Percentiles rank a stretch among this genome's conserved stretches.
These are phyloP conservation scores for Paramecium biaurelia DNA, from an alignment of 73 alveolate species.

Conservation along the genomic window DNA sequence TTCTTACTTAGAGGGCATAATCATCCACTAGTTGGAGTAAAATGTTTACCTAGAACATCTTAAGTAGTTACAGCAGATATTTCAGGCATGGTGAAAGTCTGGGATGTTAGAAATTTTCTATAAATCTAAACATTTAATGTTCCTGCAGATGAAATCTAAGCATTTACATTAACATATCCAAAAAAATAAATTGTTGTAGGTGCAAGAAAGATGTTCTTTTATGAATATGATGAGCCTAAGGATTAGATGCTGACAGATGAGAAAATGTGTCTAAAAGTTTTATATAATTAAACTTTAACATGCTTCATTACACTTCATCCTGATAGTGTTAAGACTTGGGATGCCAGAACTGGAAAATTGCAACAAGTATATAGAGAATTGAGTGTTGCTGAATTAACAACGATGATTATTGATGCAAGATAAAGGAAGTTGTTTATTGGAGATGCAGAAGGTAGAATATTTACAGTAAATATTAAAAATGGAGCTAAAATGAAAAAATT, in stretches of 20 bases:
- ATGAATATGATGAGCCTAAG: slow-evolving; percentile 98
- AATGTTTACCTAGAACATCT: slow-evolving; percentile 87
- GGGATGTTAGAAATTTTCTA: slow-evolving; percentile 97
- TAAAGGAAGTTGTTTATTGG: slow-evolving; percentile 96
- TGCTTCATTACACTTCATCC: slow-evolving; percentile 98
- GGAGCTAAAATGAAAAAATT: slow-evolving; percentile 98
- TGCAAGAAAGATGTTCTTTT: slow-evolving; percentile 90
- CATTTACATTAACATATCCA: slow-evolving; percentile 92
- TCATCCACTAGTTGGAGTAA: slow-evolving; percentile 96
- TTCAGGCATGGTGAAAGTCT: slow-evolving; percentile 95
- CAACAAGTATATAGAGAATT: slow-evolving; percentile 93
- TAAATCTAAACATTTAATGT: slow-evolving; percentile 93
- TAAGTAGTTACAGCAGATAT: slow-evolving; percentile 98
- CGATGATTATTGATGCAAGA: slow-evolving; percentile 90
- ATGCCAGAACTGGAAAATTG: slow-evolving; percentile 93
- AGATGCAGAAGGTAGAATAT: slow-evolving; percentile 92
- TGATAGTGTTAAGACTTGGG: slow-evolving; percentile 96
- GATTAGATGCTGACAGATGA: slow-evolving; percentile 97
- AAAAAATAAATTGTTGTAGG: slow-evolving; percentile 95
- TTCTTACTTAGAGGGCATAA: slow-evolving; percentile 95
- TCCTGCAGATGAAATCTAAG: slow-evolving; percentile 90
- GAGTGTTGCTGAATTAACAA: slow-evolving; percentile 92
- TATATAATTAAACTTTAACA: slow-evolving; percentile 90
- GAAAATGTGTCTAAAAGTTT: slow-evolving; percentile 87
- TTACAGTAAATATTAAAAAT: slow-evolving; percentile 93